Conservation (phyloP, 2,329 filamentous ascomycete species). For the Berkeleyomyces rouxiae region DNA sequence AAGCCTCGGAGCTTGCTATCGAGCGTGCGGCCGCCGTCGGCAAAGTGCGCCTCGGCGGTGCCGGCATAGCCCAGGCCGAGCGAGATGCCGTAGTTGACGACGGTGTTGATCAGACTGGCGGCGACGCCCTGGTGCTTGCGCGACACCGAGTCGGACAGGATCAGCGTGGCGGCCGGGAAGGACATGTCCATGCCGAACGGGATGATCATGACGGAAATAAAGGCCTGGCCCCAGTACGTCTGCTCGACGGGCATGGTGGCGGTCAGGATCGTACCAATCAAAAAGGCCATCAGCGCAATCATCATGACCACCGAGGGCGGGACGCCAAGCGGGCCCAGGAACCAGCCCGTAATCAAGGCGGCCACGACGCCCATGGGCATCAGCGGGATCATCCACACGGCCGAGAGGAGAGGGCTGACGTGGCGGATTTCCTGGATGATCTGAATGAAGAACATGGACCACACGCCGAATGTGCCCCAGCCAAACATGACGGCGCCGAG, state of each 20-base stretch:
- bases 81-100: slow-evolving; percentile 53
- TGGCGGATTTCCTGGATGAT: slow-evolving; percentile 30
- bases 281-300: slow-evolving; percentile 28
- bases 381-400: slow-evolving; percentile 29
- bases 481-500: slow-evolving; percentile 36
- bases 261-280: slow-evolving; percentile 26
- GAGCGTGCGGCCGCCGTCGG: slow-evolving; percentile 18
- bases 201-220: slow-evolving; percentile 40
- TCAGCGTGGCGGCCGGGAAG: slow-evolving; percentile 44
- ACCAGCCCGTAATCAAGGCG: slow-evolving; percentile 27
- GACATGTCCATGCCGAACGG: slow-evolving; percentile 51
- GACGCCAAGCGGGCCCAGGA: slow-evolving; percentile 24
- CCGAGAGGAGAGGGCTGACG: slow-evolving; percentile 27
- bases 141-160: slow-evolving; percentile 37
- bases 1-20: slow-evolving; percentile 21
- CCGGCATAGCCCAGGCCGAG: slow-evolving; percentile 49
- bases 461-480: slow-evolving; percentile 38
- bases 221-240: slow-evolving; percentile 47
- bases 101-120: slow-evolving; percentile 41
- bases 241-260: slow-evolving; percentile 35
- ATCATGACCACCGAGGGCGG: slow-evolving; percentile 27
- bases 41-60: slow-evolving; percentile 34
- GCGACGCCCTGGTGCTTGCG: slow-evolving; percentile 31
- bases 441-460: slow-evolving; percentile 34
- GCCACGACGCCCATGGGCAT: slow-evolving; percentile 29